Conservation (phyloP, 2,329 filamentous ascomycete genomes). For the Talaromyces sp. region DNA sequence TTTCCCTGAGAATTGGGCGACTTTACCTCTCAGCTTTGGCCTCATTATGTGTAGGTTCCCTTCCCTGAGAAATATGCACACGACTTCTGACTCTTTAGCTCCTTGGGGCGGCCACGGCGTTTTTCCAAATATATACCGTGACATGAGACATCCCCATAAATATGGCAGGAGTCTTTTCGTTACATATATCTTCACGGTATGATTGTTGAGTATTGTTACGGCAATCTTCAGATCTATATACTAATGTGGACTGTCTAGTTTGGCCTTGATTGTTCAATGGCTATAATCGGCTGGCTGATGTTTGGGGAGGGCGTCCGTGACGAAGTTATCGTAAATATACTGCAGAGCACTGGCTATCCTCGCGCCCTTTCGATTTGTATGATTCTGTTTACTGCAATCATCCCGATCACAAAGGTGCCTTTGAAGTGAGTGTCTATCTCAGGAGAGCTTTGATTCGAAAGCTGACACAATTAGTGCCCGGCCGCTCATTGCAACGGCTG, state of each 20-base stretch:
- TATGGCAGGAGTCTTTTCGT: constrained; percentile 71
- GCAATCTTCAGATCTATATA: neutral
- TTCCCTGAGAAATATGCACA: neutral
- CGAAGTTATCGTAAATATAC: constrained; percentile 86
- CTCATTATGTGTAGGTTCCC: constrained; percentile 68
- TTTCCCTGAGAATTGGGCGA: constrained; percentile 81
- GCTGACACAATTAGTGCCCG: constrained; percentile 55
- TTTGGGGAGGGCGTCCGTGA: constrained; percentile 86
- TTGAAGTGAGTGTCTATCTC: constrained; percentile 57
- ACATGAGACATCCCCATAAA: constrained; percentile 79
- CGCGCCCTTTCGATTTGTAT: constrained; percentile 70
- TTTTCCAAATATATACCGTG: constrained; percentile 81
- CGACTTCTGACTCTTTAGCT: constrained; percentile 32
- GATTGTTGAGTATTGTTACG: neutral
- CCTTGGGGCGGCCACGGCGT: constrained; percentile 69
- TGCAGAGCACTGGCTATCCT: constrained; percentile 72
- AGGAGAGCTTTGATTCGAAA: neutral
- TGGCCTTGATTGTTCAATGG: constrained; percentile 75
- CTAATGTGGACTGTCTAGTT: constrained; percentile 51
- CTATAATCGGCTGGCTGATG: constrained; percentile 84
- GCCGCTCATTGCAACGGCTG: constrained; percentile 80
- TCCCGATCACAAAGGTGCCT: constrained; percentile 93
- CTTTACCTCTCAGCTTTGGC: constrained; percentile 82
- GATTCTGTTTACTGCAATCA: constrained; percentile 83
- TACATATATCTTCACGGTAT: constrained; percentile 80